phyloP scores from a whole-genome alignment of 257 asterid genomes.

The Phtheirospermum japonicum region DNA sequence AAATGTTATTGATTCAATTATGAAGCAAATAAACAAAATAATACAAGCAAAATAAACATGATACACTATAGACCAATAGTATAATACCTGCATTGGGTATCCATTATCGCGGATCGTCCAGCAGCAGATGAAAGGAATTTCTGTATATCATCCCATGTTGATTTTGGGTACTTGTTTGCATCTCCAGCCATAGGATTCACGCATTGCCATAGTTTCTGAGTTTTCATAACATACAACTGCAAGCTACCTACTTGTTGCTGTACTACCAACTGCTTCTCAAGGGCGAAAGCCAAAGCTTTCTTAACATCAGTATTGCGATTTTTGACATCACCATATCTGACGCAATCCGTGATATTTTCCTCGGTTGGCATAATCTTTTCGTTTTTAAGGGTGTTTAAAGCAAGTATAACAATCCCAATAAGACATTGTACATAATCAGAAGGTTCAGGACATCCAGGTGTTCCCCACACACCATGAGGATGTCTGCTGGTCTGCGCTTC shows the following conservation, averaged over 20 bases:
- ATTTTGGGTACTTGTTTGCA: constrained; percentile 45
- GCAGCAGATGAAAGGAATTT: constrained; percentile 66
- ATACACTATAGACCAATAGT: neutral
- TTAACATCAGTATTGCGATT: constrained; percentile 76
- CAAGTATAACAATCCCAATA: constrained; percentile 73
- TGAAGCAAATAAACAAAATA: neutral
- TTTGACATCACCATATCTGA: constrained; percentile 61
- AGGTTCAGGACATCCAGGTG: constrained; percentile 70
- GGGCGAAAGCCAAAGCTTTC: constrained; percentile 77
- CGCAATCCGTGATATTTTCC: constrained; percentile 73
- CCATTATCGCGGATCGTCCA: constrained; percentile 68
- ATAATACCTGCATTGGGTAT: constrained; percentile 78
- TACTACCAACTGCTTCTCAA: constrained; percentile 81
- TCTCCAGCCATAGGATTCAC: constrained; percentile 66
- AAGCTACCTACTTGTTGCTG: constrained; percentile 53
- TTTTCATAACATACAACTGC: constrained; percentile 70
- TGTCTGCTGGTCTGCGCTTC: constrained; percentile 40
- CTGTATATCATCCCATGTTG: constrained; percentile 76
- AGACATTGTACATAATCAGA: constrained; percentile 71
- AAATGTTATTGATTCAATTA: constrained; percentile 14
- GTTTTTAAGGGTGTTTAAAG: constrained; percentile 71
- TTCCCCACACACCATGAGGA: constrained; percentile 57
- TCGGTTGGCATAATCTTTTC: constrained; percentile 88
- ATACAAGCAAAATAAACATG: constrained; percentile 11
- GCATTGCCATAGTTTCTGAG: constrained; percentile 80